Evolutionary conservation across 192 early-diverging fungal genomes (phyloP).

Genomic region (Linnemannia elongata): DNA sequence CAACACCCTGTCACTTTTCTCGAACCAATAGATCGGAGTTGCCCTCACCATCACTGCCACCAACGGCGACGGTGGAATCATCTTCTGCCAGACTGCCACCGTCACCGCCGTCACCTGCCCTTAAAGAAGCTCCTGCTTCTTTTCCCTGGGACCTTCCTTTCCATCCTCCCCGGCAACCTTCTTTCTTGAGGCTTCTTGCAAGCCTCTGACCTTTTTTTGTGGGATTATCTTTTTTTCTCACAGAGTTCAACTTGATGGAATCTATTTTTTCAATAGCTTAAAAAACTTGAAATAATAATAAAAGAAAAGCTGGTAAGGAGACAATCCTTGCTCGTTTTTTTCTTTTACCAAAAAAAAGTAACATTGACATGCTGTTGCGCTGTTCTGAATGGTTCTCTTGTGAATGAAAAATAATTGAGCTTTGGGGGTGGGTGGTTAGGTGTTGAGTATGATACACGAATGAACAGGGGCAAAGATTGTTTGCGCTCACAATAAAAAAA

Average conservation of each 20-base stretch:
- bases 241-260: slow-evolving; percentile 3
- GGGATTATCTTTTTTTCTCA: neutral
- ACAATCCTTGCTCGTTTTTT: neutral
- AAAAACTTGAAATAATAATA: slow-evolving; percentile 8
- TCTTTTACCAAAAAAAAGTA: neutral
- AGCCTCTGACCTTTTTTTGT: neutral
- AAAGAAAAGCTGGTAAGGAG: neutral
- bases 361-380: neutral
- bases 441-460: too few relatives aligned
- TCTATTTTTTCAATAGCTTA: neutral
- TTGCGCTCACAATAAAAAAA: too few relatives aligned
- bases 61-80: slow-evolving; percentile 25
- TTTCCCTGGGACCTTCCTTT: slow-evolving; percentile 3
- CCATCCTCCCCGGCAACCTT: neutral
- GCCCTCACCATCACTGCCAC: slow-evolving; percentile 20
- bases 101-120: slow-evolving; percentile 30
- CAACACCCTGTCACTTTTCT: neutral
- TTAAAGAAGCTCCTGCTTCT: slow-evolving; percentile 4
- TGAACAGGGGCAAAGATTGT: too few relatives aligned
- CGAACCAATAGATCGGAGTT: slow-evolving; percentile 12
- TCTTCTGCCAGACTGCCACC: slow-evolving; percentile 38
- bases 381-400: too few relatives aligned
- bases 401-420: too few relatives aligned
- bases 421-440: too few relatives aligned
- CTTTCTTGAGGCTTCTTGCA: neutral